These are phyloP conservation scores for Fagopyrum esculentum DNA, from an alignment of 148 eudicot genomes.

Conservation along the genomic window DNA sequence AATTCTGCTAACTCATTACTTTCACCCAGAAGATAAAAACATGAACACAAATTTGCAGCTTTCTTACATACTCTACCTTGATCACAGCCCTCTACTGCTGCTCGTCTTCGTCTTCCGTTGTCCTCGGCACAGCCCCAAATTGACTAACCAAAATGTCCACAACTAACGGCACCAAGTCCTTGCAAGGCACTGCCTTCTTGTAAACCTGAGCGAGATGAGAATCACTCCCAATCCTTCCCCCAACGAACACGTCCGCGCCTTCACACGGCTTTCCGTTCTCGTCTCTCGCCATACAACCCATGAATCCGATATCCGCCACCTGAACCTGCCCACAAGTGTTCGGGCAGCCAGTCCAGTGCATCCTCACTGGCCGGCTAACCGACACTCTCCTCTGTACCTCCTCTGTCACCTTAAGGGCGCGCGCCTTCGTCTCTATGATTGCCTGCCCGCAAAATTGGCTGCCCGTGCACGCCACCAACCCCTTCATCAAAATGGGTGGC, in stretches of 20 bases:
- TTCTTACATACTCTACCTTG: no score
- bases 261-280: conserved; percentile 70
- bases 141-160: conserved; percentile 51
- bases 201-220: conserved; percentile 78
- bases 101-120: conserved; percentile 64
- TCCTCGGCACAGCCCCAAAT: conserved; percentile 71
- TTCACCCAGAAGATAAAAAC: background rate
- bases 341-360: conserved; percentile 99
- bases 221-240: conserved; percentile 88
- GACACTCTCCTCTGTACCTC: conserved; percentile 68
- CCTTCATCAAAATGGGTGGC: conserved; percentile 78
- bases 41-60: background rate
- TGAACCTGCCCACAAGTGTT: conserved; percentile 90
- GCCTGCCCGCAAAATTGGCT: conserved; percentile 96
- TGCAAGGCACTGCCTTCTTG: conserved; percentile 80
- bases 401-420: conserved; percentile 75
- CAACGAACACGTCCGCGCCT: conserved; percentile 78
- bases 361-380: conserved; percentile 55
- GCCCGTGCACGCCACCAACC: conserved; percentile 91
- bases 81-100: background rate
- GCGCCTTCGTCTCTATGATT: conserved; percentile 82
- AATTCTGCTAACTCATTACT: background rate
- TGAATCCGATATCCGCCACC: conserved; percentile 95
- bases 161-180: conserved; percentile 64
- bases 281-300: conserved; percentile 91